These are phyloP conservation scores for Colletotrichum karsti DNA, from an alignment of 2,329 filamentous ascomycete species.

Conservation along the genomic window DNA sequence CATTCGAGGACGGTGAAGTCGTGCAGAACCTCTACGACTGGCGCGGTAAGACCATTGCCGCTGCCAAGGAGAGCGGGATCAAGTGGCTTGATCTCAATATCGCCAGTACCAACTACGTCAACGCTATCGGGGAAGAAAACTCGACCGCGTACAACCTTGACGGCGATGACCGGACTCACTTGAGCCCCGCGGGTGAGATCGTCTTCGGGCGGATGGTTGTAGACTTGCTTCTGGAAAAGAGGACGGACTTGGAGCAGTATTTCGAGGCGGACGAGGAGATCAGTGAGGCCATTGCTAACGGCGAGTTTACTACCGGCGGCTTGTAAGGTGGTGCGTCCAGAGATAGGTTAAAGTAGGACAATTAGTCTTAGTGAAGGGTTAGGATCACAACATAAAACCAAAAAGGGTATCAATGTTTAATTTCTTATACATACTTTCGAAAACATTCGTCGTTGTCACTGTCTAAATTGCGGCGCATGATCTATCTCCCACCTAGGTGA, in stretches of 20 bases:
- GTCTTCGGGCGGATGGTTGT: conserved; percentile 68
- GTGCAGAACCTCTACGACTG: conserved; percentile 56
- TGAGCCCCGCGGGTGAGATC: conserved; percentile 59
- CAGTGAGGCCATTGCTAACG: conserved; percentile 40
- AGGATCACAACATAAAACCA: no score
- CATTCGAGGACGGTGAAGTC: conserved; percentile 51
- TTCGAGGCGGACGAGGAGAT: conserved; percentile 39
- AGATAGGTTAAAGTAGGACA: no score
- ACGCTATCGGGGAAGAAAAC: conserved; percentile 56
- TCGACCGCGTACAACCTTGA: conserved; percentile 56
- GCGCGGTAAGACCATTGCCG: conserved; percentile 53
- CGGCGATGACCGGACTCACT: conserved; percentile 61
- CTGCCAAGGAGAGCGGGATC: conserved; percentile 48
- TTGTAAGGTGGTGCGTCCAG: neutral
- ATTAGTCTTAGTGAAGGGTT: no score
- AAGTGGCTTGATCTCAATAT: conserved; percentile 58
- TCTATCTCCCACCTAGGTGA: no score
- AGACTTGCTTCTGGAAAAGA: conserved; percentile 51
- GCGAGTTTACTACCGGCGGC: conserved; percentile 35
- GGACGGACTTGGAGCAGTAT: conserved; percentile 32
- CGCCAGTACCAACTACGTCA: conserved; percentile 58
- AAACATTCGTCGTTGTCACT: no score
- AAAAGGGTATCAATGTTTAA: no score
- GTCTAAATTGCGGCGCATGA: no score
- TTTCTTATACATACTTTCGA: no score